Evolutionary conservation across 176 grass and related monocot genomes (phyloP).

Genomic region (Thinopyrum elongatum): DNA sequence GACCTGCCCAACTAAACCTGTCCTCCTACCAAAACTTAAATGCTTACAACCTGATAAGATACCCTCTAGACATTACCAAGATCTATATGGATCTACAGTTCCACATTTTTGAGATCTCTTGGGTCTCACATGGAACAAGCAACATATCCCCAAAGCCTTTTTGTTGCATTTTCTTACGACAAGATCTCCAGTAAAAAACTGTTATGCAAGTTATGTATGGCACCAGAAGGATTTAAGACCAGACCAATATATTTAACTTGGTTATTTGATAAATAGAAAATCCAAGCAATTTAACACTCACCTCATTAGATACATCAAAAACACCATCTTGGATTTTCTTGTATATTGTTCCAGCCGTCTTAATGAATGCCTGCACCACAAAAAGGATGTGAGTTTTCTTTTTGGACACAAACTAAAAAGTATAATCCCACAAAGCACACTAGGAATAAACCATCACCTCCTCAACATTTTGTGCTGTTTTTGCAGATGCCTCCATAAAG

Average conservation of each 20-base stretch:
- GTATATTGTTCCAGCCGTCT: slow-evolving; percentile 72
- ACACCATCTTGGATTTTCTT: slow-evolving; percentile 87
- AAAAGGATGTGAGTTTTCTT: neutral
- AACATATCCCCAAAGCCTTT: neutral
- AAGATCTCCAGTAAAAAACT: neutral
- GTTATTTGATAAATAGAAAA: slow-evolving; percentile 14
- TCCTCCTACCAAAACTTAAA: neutral
- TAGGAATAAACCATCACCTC: slow-evolving; percentile 41
- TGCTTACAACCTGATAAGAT: neutral
- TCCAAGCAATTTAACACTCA: neutral
- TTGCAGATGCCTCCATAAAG: slow-evolving; percentile 83
- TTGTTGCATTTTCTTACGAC: slow-evolving; percentile 3
- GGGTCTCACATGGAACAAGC: neutral
- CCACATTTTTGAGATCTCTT: neutral
- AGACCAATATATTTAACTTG: neutral
- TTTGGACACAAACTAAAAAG: neutral
- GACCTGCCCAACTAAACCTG: neutral
- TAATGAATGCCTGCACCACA: slow-evolving; percentile 64
- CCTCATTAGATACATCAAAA: slow-evolving; percentile 88
- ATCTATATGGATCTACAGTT: neutral
- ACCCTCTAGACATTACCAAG: neutral
- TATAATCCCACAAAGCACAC: neutral
- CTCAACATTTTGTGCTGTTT: slow-evolving; percentile 73
- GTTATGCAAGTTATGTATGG: neutral
- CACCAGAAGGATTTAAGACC: neutral